A percentile compares a stretch with the other conserved stretches of the same genome.
Conservation (phyloP, 371 early-diverging fungal species). For the Enteropsectra breve region DNA sequence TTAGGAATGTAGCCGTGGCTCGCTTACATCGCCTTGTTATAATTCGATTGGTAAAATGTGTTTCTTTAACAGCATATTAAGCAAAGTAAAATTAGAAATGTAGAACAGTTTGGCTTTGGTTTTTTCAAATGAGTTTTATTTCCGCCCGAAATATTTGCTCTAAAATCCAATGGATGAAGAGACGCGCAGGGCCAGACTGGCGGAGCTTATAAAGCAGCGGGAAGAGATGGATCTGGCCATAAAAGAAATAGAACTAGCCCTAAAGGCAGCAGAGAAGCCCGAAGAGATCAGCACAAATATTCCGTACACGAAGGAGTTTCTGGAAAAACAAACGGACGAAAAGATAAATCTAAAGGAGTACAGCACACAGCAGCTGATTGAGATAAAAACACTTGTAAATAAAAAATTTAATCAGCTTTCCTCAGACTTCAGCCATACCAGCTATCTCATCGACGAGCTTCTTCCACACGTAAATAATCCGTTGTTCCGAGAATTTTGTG, state of each 20-base stretch:
- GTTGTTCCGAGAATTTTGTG: constrained; percentile 31
- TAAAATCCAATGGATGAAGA: constrained; percentile 1
- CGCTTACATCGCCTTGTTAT: no score
- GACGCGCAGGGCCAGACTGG: constrained; percentile 1
- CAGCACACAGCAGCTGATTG: not conserved
- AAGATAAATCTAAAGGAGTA: not conserved
- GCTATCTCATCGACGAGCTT: constrained; percentile 1
- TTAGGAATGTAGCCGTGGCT: no score
- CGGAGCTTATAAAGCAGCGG: constrained; percentile 13
- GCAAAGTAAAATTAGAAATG: no score
- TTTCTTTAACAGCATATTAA: no score
- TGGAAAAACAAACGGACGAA: no score
- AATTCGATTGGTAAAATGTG: no score
- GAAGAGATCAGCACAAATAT: constrained; percentile 12
- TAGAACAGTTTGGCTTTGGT: no score
- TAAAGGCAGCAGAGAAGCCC: not conserved
- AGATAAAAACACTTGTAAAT: constrained; percentile 19
- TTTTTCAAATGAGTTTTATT: no score
- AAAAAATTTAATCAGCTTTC: constrained; percentile 30
- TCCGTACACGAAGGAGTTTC: constrained; percentile 3
- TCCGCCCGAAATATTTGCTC: no score
- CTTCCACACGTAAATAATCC: constrained; percentile 1
- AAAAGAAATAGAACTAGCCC: not conserved
- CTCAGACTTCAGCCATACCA: constrained; percentile 17
- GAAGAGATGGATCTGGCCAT: constrained; percentile 25